Conservation (phyloP, 306 rosid species). For the Sindora glabra region DNA sequence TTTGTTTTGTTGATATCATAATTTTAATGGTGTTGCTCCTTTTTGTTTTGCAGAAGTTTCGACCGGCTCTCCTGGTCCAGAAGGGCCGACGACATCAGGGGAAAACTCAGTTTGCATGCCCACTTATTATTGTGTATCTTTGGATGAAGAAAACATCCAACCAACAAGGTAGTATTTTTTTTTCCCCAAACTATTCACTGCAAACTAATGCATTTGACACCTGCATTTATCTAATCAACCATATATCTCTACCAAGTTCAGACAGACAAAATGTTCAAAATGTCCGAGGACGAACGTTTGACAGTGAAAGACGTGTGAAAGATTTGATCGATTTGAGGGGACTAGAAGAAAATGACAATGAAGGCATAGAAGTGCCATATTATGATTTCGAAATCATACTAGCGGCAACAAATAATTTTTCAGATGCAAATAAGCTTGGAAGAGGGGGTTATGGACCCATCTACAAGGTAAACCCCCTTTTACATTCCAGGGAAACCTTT, state of each 20-base stretch:
- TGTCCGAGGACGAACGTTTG: neutral
- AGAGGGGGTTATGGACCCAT: slow-evolving; percentile 48
- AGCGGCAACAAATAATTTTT: slow-evolving; percentile 31
- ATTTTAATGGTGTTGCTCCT: neutral
- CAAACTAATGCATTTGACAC: neutral
- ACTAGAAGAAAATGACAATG: slow-evolving; percentile 17
- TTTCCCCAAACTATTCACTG: neutral
- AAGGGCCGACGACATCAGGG: no score
- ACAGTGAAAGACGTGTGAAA: neutral
- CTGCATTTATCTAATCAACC: neutral
- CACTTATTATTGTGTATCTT: neutral
- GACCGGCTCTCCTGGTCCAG: neutral
- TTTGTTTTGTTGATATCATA: no score
- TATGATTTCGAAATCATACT: slow-evolving; percentile 10
- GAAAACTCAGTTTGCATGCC: neutral
- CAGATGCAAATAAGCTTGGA: slow-evolving; percentile 32
- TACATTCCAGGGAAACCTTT: no score
- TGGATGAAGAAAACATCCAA: neutral
- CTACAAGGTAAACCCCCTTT: slow-evolving; percentile 23
- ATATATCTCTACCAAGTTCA: neutral
- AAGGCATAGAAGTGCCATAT: slow-evolving; percentile 24
- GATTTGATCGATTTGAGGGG: neutral
- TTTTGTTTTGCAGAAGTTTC: neutral
- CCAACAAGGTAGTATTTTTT: neutral
- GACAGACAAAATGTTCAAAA: neutral